Percentiles rank a stretch among this genome's conserved stretches.
Conservation (phyloP, 768 basidiomycete genomes). For the Suillus paluster region DNA sequence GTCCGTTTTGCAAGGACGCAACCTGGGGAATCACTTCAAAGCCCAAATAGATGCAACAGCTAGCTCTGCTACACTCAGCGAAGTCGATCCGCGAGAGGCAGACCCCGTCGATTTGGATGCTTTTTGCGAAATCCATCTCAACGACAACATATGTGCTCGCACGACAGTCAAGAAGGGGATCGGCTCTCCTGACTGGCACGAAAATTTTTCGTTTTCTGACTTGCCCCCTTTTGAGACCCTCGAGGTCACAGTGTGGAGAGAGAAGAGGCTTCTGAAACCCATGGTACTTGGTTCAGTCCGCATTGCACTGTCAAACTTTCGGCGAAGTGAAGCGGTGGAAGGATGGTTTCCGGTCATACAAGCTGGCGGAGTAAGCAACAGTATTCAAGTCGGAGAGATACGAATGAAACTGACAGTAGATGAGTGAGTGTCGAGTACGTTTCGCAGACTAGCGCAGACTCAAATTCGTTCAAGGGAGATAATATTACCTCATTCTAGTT, state of each 20-base stretch:
- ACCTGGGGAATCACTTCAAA: constrained; percentile 58
- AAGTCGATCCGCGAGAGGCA: constrained; percentile 42
- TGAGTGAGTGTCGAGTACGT: constrained; percentile 54
- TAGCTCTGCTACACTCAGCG: constrained; percentile 32
- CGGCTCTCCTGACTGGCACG: constrained; percentile 81
- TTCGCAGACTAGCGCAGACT: constrained; percentile 9
- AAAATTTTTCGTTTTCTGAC: constrained; percentile 73
- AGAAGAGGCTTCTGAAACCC: constrained; percentile 66
- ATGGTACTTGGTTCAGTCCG: constrained; percentile 60
- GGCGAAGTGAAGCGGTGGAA: constrained; percentile 73
- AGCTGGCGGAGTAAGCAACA: constrained; percentile 48
- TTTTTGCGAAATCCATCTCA: constrained; percentile 79
- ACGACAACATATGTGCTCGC: constrained; percentile 67
- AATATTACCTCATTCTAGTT: constrained; percentile 70
- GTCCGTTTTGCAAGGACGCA: constrained; percentile 73
- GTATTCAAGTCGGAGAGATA: constrained; percentile 75
- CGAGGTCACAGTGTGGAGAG: constrained; percentile 69
- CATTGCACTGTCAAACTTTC: constrained; percentile 71
- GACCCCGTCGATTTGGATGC: constrained; percentile 70
- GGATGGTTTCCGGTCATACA: constrained; percentile 85
- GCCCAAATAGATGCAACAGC: constrained; percentile 30
- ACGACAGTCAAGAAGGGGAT: constrained; percentile 74
- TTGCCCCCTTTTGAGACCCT: constrained; percentile 79
- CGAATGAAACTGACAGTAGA: constrained; percentile 73
- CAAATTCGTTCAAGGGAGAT: constrained; percentile 60